Base-by-base conservation (phyloP, 495 filamentous ascomycete genomes). In the Penicillium odoratum region DNA sequence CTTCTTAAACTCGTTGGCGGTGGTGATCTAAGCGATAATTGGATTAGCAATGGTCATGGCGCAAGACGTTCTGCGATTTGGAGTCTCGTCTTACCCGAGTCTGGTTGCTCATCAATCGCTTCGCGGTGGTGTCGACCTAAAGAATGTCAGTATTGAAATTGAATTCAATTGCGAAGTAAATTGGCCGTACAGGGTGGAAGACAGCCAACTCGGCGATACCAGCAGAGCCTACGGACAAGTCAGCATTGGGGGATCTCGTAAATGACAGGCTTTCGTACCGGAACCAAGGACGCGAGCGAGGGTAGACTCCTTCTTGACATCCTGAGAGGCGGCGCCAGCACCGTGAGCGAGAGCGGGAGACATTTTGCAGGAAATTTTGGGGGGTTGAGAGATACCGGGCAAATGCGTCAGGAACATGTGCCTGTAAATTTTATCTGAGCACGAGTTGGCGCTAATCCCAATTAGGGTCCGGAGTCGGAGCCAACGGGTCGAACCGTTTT, bases 81-180 rank as follows among this genome's bases (percentile, higher is more conserved):
- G 43, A 55, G 38, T 55, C 43, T 43, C 47, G 51, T 56, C 75
- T 70, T 65, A 91, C 89, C 75, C 81, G 85, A 63, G 83, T 83
- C 68, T 96, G 88, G 74, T 99, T 98, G 86, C 92, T 96, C 94
- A 99, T 99, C 76, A 99, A 85, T 47, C 94, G 90, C 81, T 99
- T 99, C 48, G 94, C 92, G 56, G 91, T 96, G 43, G 94, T 99
- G 74, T 99, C 94, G 74, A 99, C 91, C 91, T 94, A 69, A 65
- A 48, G 16, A 34, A 3, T 13, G 3, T 34, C 38, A 28, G 43
- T 77, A 45, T 44, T 46, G 16, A 15, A 30, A 30, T 31, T 15
- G 21, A 25, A 54, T 11, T 13, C 5, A 25, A 0, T 58, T 34
- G 48, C 3, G 15, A 16, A 25, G 28, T 5, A 16, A 43, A 55